Conservation (phyloP, 1,284 basidiomycete genomes). For the Neonothopanus nambi region DNA sequence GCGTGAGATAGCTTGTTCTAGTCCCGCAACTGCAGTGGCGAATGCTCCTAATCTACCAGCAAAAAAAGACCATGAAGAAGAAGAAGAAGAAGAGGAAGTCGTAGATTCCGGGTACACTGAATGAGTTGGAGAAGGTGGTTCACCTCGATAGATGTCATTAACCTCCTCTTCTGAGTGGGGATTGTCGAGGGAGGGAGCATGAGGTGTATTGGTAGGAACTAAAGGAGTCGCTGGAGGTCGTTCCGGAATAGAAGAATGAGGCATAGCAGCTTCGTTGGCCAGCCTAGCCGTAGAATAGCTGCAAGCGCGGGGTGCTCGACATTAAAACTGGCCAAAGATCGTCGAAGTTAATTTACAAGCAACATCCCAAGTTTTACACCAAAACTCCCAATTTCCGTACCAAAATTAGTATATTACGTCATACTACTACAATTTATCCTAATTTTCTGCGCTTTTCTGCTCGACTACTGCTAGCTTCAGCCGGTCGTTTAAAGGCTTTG, state of each 20-base stretch:
- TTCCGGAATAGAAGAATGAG: not conserved
- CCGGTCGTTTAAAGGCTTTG: conserved; percentile 8
- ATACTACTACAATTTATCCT: not conserved
- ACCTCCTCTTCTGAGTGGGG: conserved; percentile 29
- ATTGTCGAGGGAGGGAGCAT: too few species aligned
- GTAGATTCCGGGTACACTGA: conserved; percentile 31
- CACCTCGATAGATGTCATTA: conserved; percentile 65
- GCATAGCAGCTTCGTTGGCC: not conserved
- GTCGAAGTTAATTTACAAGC: too few species aligned
- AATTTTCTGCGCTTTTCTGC: conserved; percentile 22
- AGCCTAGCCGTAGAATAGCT: not conserved
- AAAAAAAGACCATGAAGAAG: conserved; percentile 45
- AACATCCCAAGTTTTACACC: too few species aligned
- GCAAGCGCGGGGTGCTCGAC: not conserved
- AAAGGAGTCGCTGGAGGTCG: not conserved
- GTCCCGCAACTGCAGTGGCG: conserved; percentile 37
- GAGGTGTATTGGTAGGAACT: not conserved
- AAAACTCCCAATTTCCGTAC: too few species aligned
- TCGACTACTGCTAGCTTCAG: conserved; percentile 12
- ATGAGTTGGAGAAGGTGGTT: conserved; percentile 34
- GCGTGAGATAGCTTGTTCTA: conserved; percentile 54
- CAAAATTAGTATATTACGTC: too few species aligned
- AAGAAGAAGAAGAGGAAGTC: conserved; percentile 37
- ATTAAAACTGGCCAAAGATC: not conserved
- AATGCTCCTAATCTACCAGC: conserved; percentile 46